Evolutionary conservation across 495 filamentous ascomycete species (phyloP).

Genomic region (Neurospora sp.): DNA sequence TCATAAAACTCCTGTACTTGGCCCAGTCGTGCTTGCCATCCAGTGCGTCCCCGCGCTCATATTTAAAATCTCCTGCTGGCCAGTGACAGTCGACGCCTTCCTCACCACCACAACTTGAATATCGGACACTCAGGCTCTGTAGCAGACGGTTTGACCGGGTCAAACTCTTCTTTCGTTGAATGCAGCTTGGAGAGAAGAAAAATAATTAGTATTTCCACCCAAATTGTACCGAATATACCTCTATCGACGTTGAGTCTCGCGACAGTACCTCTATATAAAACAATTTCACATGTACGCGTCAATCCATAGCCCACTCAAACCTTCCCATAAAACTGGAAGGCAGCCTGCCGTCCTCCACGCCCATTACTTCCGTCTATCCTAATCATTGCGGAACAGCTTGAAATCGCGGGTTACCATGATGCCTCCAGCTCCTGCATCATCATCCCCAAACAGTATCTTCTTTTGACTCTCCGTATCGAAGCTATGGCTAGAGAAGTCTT

Average conservation of each 20-base stretch:
- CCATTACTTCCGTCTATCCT: not conserved
- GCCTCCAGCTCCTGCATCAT: not conserved
- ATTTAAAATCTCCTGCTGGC: too few species aligned
- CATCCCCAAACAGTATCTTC: not conserved
- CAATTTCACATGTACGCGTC: not conserved
- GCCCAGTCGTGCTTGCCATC: too few species aligned
- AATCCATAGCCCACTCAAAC: not conserved
- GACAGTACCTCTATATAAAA: not conserved
- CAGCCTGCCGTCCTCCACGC: not conserved
- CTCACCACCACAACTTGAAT: too few species aligned
- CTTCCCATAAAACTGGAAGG: not conserved
- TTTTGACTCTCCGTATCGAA: not conserved
- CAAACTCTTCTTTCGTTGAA: not conserved
- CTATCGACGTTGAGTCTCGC: not conserved
- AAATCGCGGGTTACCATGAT: not conserved
- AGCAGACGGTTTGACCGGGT: not conserved
- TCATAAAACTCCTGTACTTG: too few species aligned
- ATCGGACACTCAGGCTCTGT: too few species aligned
- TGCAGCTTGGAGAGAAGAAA: not conserved
- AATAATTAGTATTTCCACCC: not conserved
- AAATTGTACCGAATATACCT: not conserved
- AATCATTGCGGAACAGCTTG: not conserved
- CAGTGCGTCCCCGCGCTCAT: too few species aligned
- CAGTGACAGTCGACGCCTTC: too few species aligned
- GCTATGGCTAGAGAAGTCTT: not conserved